Evolutionary conservation across 495 filamentous ascomycete species (phyloP).

Genomic region (Penicillium fimorum): DNA sequence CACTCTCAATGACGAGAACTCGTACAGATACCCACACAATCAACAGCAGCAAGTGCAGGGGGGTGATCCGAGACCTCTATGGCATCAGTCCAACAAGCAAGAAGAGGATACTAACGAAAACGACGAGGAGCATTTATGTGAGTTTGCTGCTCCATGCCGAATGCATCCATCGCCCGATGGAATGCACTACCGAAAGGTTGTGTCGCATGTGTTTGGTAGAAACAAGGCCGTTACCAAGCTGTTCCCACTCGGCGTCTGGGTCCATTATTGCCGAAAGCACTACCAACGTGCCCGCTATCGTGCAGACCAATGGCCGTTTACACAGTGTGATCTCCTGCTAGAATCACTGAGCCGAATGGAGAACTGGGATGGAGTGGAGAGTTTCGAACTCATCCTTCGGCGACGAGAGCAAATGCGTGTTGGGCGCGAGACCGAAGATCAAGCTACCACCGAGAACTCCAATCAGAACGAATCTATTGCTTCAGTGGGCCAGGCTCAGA

Average conservation of each 20-base stretch:
- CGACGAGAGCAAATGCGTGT: slow-evolving; percentile 22
- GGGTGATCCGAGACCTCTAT: not conserved
- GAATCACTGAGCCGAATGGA: slow-evolving; percentile 58
- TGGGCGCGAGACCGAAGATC: slow-evolving; percentile 19
- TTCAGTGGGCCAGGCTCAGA: not conserved
- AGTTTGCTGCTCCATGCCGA: slow-evolving; percentile 21
- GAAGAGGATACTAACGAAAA: not conserved
- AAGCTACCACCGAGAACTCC: slow-evolving; percentile 1
- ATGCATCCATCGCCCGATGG: slow-evolving; percentile 21
- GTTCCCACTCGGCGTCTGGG: slow-evolving; percentile 66
- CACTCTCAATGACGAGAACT: not conserved
- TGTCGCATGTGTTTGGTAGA: slow-evolving; percentile 84
- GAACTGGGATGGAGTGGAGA: slow-evolving; percentile 53
- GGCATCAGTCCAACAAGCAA: not conserved
- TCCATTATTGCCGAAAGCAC: slow-evolving; percentile 76
- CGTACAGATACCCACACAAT: not conserved
- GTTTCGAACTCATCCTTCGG: slow-evolving; percentile 32
- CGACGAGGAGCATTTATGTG: slow-evolving; percentile 10
- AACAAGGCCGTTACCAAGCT: slow-evolving; percentile 74
- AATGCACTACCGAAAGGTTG: slow-evolving; percentile 59
- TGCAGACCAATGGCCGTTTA: slow-evolving; percentile 54
- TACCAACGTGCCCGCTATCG: slow-evolving; percentile 77
- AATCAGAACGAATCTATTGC: too few relatives aligned
- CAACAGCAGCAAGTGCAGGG: not conserved
- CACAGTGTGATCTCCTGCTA: slow-evolving; percentile 59